Evolutionary conservation across 2,329 filamentous ascomycete species (phyloP).

Genomic region (Dothideomycetidae sp.): DNA sequence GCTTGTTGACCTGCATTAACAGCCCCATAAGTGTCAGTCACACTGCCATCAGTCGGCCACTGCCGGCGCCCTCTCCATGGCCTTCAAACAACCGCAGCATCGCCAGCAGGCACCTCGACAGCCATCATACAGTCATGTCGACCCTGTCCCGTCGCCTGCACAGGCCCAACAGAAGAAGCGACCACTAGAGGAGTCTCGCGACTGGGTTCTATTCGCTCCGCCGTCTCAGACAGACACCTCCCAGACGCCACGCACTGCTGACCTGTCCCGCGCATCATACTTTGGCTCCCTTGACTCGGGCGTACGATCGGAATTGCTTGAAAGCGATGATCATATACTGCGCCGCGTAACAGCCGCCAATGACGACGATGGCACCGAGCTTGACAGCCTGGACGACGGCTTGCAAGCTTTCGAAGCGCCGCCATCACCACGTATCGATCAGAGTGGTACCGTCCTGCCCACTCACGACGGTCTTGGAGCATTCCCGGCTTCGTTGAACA

Average conservation of each 20-base stretch:
- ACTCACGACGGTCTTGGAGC: constrained; percentile 83
- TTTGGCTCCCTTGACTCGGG: constrained; percentile 63
- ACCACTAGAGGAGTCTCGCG: constrained; percentile 58
- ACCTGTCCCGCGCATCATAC: constrained; percentile 62
- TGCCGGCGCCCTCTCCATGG: too few relatives aligned
- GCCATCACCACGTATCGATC: constrained; percentile 35
- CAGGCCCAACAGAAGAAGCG: constrained; percentile 28
- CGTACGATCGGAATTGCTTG: constrained; percentile 41
- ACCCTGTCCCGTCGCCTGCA: constrained; percentile 2
- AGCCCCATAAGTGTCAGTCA: too few relatives aligned
- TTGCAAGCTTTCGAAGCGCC: constrained; percentile 65
- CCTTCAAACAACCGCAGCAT: constrained; percentile 22
- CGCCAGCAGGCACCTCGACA: constrained; percentile 17
- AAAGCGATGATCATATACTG: constrained; percentile 31
- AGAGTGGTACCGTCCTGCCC: constrained; percentile 61
- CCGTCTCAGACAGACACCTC: constrained; percentile 54
- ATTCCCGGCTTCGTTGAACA: constrained; percentile 39
- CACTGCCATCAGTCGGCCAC: too few relatives aligned
- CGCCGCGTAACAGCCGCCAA: constrained; percentile 30
- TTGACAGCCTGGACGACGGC: constrained; percentile 88
- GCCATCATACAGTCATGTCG: constrained; percentile 13
- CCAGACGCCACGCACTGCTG: constrained; percentile 50
- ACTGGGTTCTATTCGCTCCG: constrained; percentile 88
- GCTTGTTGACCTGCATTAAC: too few relatives aligned
- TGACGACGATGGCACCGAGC: constrained; percentile 58